These are phyloP conservation scores for Solanum pimpinellifolium DNA, from an alignment of 257 asterid genomes.

Conservation along the genomic window DNA sequence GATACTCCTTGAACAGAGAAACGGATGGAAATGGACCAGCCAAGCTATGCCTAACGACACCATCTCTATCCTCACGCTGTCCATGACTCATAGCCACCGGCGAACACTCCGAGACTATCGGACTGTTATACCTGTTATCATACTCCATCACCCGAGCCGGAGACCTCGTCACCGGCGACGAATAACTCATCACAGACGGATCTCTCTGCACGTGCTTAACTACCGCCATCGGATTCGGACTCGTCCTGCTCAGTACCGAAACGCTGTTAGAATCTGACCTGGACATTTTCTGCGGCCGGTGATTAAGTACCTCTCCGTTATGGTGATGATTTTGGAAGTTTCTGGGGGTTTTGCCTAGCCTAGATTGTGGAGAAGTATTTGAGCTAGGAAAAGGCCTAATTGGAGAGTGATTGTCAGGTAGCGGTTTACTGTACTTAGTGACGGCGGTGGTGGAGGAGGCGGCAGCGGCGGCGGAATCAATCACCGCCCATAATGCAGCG, in stretches of 20 bases:
- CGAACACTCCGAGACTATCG: conserved; percentile 19
- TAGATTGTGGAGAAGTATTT: conserved; percentile 41
- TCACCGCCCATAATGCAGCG: conserved; percentile 92
- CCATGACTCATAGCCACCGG: conserved; percentile 20
- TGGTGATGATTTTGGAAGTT: conserved; percentile 13
- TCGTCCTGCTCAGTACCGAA: conserved; percentile 15
- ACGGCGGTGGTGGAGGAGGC: conserved; percentile 17
- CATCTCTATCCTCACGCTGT: conserved; percentile 7
- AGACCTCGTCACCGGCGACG: conserved; percentile 18
- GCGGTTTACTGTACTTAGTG: conserved; percentile 19
- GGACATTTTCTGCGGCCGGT: conserved; percentile 42
- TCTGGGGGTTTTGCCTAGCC: conserved; percentile 6
- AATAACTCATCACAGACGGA: conserved; percentile 24
- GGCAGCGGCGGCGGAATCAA: conserved; percentile 92
- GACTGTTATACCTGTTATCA: conserved; percentile 5
- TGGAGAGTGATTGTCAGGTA: conserved; percentile 34
- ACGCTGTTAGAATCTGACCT: conserved; percentile 19
- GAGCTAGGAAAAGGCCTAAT: conserved; percentile 46
- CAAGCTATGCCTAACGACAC: conserved; percentile 54
- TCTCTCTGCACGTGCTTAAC: conserved; percentile 58
- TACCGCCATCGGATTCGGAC: conserved; percentile 38
- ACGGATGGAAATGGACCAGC: conserved; percentile 76
- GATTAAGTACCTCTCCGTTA: conserved; percentile 52
- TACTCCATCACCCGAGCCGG: conserved; percentile 7
- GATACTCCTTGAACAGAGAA: conserved; percentile 86